phyloP scores from a whole-genome alignment of 179 eudicot genomes.

The Sideroxylon spinosum region DNA sequence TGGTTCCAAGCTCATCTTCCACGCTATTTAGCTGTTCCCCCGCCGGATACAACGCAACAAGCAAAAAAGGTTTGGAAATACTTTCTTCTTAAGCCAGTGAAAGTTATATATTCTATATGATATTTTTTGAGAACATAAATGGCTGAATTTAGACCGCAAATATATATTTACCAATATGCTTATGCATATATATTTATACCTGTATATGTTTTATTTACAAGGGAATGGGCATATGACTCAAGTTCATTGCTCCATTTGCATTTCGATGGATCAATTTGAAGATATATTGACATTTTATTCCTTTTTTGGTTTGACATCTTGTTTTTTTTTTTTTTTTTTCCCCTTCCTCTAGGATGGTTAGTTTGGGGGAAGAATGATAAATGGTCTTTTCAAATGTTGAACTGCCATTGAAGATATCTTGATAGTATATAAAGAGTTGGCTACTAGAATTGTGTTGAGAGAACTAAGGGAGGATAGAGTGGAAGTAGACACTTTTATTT shows the following conservation, averaged over 20 bases:
- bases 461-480: slow-evolving; percentile 1
- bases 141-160: not conserved
- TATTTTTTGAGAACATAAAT: too few relatives aligned
- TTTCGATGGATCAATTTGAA: not conserved
- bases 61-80: slow-evolving; percentile 63
- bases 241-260: not conserved
- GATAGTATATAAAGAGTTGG: not conserved
- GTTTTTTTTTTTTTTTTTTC: too few relatives aligned
- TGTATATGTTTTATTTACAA: not conserved
- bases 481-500: not conserved
- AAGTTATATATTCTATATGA: not conserved
- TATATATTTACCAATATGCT: too few relatives aligned
- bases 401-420: not conserved
- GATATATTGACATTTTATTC: too few relatives aligned
- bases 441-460: not conserved
- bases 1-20: slow-evolving; percentile 98
- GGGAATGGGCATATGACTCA: not conserved
- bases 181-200: too few relatives aligned
- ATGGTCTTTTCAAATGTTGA: not conserved
- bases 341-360: too few relatives aligned
- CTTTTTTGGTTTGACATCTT: too few relatives aligned
- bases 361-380: too few relatives aligned
- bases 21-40: slow-evolving; percentile 88
- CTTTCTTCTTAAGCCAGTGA: not conserved
- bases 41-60: slow-evolving; percentile 84